These are phyloP conservation scores for Blastobotrys elegans DNA, from an alignment of 1,139 yeast genomes.

Conservation along the genomic window DNA sequence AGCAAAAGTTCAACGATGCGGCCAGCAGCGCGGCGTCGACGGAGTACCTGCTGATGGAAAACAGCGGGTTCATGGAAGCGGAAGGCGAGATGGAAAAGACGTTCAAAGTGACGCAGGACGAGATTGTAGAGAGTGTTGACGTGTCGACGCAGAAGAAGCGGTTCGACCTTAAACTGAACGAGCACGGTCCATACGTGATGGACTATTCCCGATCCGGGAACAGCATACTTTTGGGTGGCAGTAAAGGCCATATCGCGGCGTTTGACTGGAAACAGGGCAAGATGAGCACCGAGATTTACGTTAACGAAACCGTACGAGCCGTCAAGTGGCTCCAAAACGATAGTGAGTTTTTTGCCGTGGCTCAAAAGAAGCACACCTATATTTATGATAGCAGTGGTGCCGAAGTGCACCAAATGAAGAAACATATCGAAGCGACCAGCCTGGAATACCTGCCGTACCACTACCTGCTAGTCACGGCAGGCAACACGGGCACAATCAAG, in stretches of 20 bases:
- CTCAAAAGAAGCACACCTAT: slow-evolving; percentile 91
- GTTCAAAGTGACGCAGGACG: slow-evolving; percentile 75
- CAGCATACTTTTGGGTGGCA: slow-evolving; percentile 76
- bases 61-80: slow-evolving; percentile 80
- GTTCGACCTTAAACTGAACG: slow-evolving; percentile 65
- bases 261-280: slow-evolving; percentile 93
- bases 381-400: slow-evolving; percentile 88
- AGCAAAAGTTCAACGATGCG: slow-evolving; percentile 72
- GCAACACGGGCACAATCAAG: slow-evolving; percentile 80
- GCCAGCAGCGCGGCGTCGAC: slow-evolving; percentile 78
- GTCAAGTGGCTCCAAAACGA: slow-evolving; percentile 89
- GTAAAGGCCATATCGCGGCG: slow-evolving; percentile 91
- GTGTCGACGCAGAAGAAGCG: slow-evolving; percentile 62
- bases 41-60: slow-evolving; percentile 79
- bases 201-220: slow-evolving; percentile 89
- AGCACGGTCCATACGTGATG: slow-evolving; percentile 80
- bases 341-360: slow-evolving; percentile 84
- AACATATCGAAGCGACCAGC: slow-evolving; percentile 78
- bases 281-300: slow-evolving; percentile 72
- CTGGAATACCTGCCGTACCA: slow-evolving; percentile 92
- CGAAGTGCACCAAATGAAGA: slow-evolving; percentile 86
- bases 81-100: slow-evolving; percentile 90
- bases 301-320: slow-evolving; percentile 85
- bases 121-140: slow-evolving; percentile 76
- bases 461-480: slow-evolving; percentile 79